A percentile compares a stretch with the other conserved stretches of the same genome.
These are phyloP conservation scores for Chamaecyparis obtusa DNA, from an alignment of 75 land plant genomes.

Conservation along the genomic window DNA sequence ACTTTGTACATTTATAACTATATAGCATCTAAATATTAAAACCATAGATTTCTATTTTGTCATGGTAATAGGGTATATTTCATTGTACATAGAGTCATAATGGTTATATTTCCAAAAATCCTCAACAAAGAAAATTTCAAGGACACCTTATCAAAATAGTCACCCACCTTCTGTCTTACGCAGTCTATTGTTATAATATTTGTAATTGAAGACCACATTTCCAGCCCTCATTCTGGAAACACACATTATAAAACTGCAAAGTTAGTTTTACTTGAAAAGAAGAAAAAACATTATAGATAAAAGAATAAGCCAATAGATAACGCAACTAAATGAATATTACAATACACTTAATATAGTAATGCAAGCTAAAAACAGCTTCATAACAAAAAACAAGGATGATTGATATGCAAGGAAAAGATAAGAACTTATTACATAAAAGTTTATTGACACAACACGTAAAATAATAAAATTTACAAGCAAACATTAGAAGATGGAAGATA, in stretches of 20 bases:
- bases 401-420: background rate
- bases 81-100: background rate
- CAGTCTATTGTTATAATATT: constrained; percentile 51
- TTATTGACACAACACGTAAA: background rate
- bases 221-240: constrained; percentile 60
- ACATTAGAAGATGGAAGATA: background rate
- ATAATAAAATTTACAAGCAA: background rate
- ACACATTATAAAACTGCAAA: background rate
- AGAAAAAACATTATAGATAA: background rate
- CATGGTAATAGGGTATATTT: background rate
- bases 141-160: background rate
- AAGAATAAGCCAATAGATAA: background rate
- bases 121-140: background rate
- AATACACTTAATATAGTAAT: background rate
- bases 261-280: background rate
- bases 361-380: background rate
- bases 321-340: background rate
- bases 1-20: background rate
- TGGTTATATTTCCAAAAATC: background rate
- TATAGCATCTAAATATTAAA: background rate
- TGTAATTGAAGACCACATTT: constrained; percentile 76
- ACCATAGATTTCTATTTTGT: background rate
- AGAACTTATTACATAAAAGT: background rate
- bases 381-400: background rate
- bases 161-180: constrained; percentile 75